Percentiles rank a stretch among this genome's conserved stretches.
phyloP scores from a whole-genome alignment of 2,329 filamentous ascomycete genomes.

The Pseudocercospora fijiensis region DNA sequence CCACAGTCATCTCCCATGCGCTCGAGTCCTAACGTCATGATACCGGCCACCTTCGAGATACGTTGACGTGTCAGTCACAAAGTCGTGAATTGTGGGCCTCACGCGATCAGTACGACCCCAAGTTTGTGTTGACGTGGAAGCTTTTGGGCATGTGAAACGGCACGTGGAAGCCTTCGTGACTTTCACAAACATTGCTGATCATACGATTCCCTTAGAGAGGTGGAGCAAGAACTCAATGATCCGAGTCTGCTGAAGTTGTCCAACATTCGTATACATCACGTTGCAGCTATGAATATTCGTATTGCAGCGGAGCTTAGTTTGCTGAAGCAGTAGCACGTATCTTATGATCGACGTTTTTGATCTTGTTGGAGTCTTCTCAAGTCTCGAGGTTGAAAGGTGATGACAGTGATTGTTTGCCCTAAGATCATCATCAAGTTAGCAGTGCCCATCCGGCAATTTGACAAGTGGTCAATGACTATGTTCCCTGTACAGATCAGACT shows the following conservation, averaged over 20 bases:
- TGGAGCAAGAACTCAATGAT: background rate
- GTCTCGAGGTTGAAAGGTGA: background rate
- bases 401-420: background rate
- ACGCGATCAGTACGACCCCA: background rate
- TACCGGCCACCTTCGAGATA: background rate
- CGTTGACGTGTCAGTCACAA: background rate
- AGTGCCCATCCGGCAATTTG: background rate
- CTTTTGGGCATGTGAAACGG: background rate
- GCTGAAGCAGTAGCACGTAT: background rate
- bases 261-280: background rate
- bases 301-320: background rate
- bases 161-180: background rate
- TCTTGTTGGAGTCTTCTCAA: background rate
- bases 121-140: background rate
- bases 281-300: background rate
- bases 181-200: background rate
- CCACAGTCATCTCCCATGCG: background rate
- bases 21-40: background rate
- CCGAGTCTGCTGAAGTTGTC: background rate
- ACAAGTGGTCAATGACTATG: background rate
- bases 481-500: constrained; percentile 30
- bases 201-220: background rate
- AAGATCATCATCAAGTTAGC: background rate
- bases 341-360: background rate
- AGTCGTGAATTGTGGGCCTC: background rate